These are phyloP conservation scores for Fusarium miscanthi DNA, from an alignment of 2,329 filamentous ascomycete species.

Conservation along the genomic window DNA sequence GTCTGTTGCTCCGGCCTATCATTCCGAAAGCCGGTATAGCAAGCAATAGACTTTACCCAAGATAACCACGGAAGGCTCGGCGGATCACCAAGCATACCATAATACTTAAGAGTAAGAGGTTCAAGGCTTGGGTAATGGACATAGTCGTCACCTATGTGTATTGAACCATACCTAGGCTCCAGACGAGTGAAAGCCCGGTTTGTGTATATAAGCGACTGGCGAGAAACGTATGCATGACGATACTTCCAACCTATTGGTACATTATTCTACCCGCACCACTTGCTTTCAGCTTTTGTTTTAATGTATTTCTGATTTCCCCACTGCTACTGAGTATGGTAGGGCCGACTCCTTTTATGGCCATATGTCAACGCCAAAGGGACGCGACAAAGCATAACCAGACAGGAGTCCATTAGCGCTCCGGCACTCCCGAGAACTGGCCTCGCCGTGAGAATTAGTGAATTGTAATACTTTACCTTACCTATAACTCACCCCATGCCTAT, in stretches of 20 bases:
- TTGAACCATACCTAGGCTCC: not conserved
- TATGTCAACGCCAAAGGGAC: not conserved
- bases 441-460: not conserved
- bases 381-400: not conserved
- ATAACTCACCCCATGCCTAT: not conserved
- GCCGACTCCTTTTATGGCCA: not conserved
- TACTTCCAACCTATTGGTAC: not conserved
- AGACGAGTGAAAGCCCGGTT: not conserved
- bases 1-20: constrained; percentile 15
- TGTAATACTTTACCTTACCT: not conserved
- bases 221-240: not conserved
- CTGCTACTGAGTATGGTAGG: not conserved
- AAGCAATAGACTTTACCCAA: not conserved
- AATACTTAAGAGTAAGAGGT: not conserved
- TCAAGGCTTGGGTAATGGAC: not conserved
- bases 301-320: not conserved
- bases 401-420: not conserved
- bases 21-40: constrained; percentile 35
- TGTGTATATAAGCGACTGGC: not conserved
- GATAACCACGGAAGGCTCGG: not conserved
- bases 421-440: not conserved
- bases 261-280: not conserved
- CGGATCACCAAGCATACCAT: not conserved
- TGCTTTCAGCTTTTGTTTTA: not conserved
- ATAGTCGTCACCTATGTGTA: not conserved